Evolutionary conservation across 352 stramenopile genomes (phyloP), one percentile per base, ranked within the genome.

Genomic region (Pythium monospermum): DNA sequence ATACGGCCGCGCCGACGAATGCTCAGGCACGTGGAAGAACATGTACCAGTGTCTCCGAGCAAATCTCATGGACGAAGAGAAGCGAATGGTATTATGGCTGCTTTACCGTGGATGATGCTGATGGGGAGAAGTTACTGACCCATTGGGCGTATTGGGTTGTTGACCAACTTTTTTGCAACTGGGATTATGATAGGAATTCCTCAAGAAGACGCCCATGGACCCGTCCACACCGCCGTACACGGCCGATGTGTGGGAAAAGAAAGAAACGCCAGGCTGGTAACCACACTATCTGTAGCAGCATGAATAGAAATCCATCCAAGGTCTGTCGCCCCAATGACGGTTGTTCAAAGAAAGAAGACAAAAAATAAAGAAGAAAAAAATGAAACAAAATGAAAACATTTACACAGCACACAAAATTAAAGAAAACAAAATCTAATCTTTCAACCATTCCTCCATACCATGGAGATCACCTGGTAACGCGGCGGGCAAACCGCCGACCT

Each of bases 1-100:
- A 28, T 67, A 81, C 38, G 83, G 83, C 1, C 61, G 65, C 27
- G 71, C 78, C 21, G 83, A 93, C 41, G 71, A 87, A 59, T 93
- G 83, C 72, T 83, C 84, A n/a, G 77, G 63, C 36, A 91, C 73
- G 40, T 91, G 77, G 79, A 70, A 59, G 37, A 89, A 87, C 62
- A 88, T 91, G 76, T 87, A 78, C 52, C 62, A 86, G 41, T 93
- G 83, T 58, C 82, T 87, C 30, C 76, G 83, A 32, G 60, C 73
- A 21, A 90, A 73, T 57, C 72, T 90, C 44, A 93, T 93, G 83
- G 72, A 85, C 45, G 71, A 84, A 48, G 68, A 82, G 41, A 87
- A 86, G 61, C 68, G 73, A 37, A 43, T 68, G 72, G 71, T 81
- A 52, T 40, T n/a, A n/a, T n/a, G n/a, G n/a, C n/a, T n/a, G n/a